Evolutionary conservation across 1,139 yeast genomes (phyloP).

Genomic region (Zygosaccharomyces pseudobailii): DNA sequence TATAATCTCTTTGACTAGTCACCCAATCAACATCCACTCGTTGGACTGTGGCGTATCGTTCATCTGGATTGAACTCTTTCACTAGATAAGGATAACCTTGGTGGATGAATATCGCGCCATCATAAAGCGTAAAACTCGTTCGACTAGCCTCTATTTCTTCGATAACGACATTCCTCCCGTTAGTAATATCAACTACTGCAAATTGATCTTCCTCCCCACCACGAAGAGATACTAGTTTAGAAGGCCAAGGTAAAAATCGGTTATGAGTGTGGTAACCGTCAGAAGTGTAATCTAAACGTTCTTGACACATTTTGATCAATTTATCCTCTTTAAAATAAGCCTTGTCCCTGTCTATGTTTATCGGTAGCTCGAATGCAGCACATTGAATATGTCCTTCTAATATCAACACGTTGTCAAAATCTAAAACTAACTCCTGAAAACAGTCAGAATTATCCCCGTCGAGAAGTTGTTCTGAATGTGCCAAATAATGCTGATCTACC

Average conservation of each 20-base stretch:
- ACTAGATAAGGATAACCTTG: conserved; percentile 90
- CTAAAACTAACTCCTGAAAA: conserved; percentile 49
- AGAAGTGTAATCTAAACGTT: conserved; percentile 44
- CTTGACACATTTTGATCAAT: conserved; percentile 39
- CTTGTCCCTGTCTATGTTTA: conserved; percentile 48
- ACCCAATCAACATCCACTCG: conserved; percentile 92
- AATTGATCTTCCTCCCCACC: conserved; percentile 74
- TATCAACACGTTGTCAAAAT: conserved; percentile 51
- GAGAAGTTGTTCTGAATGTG: conserved; percentile 61
- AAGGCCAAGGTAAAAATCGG: conserved; percentile 74
- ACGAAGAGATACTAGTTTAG: conserved; percentile 67
- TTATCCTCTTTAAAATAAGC: conserved; percentile 48
- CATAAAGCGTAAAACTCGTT: conserved; percentile 85
- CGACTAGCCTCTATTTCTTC: conserved; percentile 91
- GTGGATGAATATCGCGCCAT: conserved; percentile 91
- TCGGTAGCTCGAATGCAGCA: conserved; percentile 83
- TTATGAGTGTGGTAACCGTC: conserved; percentile 59
- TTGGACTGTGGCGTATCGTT: conserved; percentile 72
- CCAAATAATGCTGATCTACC: conserved; percentile 77
- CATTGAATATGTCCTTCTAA: conserved; percentile 86
- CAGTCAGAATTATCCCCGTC: conserved; percentile 36
- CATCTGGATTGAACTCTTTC: conserved; percentile 73
- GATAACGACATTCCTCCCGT: conserved; percentile 65
- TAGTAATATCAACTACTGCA: conserved; percentile 86
- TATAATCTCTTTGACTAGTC: conserved; percentile 84